Conservation (phyloP, 1,139 yeast species). For the Yamadazyma pseudoaaseri region DNA sequence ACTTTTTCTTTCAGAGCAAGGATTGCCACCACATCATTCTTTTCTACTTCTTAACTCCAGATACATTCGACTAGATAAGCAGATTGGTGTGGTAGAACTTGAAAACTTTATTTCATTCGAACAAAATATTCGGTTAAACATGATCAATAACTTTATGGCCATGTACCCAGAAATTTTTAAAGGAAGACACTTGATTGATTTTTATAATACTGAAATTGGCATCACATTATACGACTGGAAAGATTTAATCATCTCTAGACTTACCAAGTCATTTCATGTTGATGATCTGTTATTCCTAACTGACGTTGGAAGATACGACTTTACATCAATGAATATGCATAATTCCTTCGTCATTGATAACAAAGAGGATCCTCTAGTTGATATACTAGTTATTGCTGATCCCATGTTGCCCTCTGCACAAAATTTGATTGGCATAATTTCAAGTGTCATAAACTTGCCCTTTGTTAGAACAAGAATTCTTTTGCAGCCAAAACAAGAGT, state of each 20-base stretch:
- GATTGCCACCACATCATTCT: conserved; percentile 32
- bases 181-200: conserved; percentile 19
- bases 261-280: conserved; percentile 46
- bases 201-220: conserved; percentile 13
- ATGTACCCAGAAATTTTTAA: conserved; percentile 31
- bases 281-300: conserved; percentile 33
- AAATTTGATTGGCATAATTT: conserved; percentile 50
- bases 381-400: conserved; percentile 61
- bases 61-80: conserved; percentile 30
- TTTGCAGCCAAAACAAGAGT: conserved; percentile 51
- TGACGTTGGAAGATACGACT: conserved; percentile 46
- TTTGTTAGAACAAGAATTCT: conserved; percentile 54
- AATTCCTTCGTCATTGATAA: conserved; percentile 32
- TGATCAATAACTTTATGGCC: conserved; percentile 27
- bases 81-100: conserved; percentile 22
- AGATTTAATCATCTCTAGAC: conserved; percentile 41
- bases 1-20: conserved; percentile 9
- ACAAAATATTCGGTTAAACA: conserved; percentile 28
- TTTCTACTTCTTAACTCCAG: conserved; percentile 43
- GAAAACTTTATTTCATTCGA: conserved; percentile 35
- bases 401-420: conserved; percentile 75
- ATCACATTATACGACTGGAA: conserved; percentile 37
- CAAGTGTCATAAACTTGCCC: conserved; percentile 38
- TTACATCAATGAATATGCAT: conserved; percentile 33
- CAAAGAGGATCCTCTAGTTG: conserved; percentile 30